Conservation (phyloP, 164 flowering plant species). For the Liriodendron chinense region DNA sequence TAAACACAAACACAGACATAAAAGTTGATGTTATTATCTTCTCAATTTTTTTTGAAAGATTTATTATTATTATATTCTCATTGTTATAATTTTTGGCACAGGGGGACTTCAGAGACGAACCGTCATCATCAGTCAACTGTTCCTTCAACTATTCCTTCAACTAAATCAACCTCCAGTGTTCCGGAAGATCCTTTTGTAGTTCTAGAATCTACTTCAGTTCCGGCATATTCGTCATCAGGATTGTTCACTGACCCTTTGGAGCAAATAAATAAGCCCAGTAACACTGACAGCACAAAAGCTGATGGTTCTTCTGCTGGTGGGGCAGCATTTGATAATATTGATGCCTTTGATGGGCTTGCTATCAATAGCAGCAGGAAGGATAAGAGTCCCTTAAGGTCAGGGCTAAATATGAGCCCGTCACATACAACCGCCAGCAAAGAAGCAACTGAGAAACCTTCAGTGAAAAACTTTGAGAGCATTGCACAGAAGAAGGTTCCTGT, state of each 20-base stretch:
- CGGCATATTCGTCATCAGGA: constrained; percentile 36
- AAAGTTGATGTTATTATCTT: neutral
- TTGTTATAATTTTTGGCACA: constrained; percentile 22
- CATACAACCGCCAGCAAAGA: constrained; percentile 31
- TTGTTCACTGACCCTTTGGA: constrained; percentile 53
- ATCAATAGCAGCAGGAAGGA: constrained; percentile 30
- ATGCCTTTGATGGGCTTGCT: constrained; percentile 50
- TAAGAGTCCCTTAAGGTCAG: constrained; percentile 36
- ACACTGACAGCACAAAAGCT: constrained; percentile 31
- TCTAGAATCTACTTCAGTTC: constrained; percentile 43
- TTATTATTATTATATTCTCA: too few species aligned
- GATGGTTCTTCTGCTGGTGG: constrained; percentile 36
- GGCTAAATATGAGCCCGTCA: constrained; percentile 20
- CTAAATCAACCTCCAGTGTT: constrained; percentile 32
- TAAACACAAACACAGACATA: neutral
- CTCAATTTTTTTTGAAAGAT: neutral
- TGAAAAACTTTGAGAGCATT: constrained; percentile 31
- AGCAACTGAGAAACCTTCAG: constrained; percentile 33
- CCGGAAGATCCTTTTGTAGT: constrained; percentile 71
- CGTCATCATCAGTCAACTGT: constrained; percentile 24
- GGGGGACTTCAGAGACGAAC: constrained; percentile 39
- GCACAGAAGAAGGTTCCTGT: constrained; percentile 36
- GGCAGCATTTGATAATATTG: constrained; percentile 49
- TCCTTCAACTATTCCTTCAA: too few species aligned
- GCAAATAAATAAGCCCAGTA: constrained; percentile 36